Evolutionary conservation across 2,329 filamentous ascomycete genomes (phyloP).

Genomic region (Alternaria conjuncta): DNA sequence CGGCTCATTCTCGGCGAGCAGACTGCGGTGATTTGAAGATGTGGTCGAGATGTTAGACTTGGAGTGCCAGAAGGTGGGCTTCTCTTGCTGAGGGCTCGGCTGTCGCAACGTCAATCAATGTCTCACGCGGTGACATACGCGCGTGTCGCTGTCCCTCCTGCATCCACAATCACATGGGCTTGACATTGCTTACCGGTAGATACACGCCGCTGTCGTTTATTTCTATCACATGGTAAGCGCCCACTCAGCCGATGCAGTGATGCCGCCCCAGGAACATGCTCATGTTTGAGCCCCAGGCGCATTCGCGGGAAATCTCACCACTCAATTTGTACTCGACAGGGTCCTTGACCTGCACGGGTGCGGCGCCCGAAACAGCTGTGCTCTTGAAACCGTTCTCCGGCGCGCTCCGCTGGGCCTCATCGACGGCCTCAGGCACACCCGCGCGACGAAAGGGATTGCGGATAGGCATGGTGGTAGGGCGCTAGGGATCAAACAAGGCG

Average conservation of each 20-base stretch:
- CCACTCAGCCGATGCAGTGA: slow-evolving; percentile 9
- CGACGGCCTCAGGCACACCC: slow-evolving; percentile 40
- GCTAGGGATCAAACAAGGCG: slow-evolving; percentile 20
- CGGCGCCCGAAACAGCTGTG: slow-evolving; percentile 44
- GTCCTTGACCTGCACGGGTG: slow-evolving; percentile 54
- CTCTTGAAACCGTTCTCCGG: slow-evolving; percentile 43
- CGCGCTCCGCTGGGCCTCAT: slow-evolving; percentile 40
- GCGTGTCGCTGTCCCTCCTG: slow-evolving; percentile 3
- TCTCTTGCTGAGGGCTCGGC: slow-evolving; percentile 87
- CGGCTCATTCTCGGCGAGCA: slow-evolving; percentile 83
- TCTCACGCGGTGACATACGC: not conserved
- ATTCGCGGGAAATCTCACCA: slow-evolving; percentile 47
- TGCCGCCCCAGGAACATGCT: slow-evolving; percentile 5
- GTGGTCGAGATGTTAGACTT: slow-evolving; percentile 56
- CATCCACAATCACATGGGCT: not conserved
- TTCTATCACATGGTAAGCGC: slow-evolving; percentile 63
- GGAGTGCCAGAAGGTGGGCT: slow-evolving; percentile 76
- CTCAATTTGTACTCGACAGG: slow-evolving; percentile 60
- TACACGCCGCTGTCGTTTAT: slow-evolving; percentile 96
- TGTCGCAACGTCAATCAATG: slow-evolving; percentile 31
- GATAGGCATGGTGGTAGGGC: slow-evolving; percentile 45
- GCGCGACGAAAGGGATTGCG: slow-evolving; percentile 51
- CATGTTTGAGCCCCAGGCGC: slow-evolving; percentile 6
- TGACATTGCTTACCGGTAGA: slow-evolving; percentile 71
- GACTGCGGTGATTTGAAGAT: slow-evolving; percentile 65